Percentiles rank a stretch among this genome's conserved stretches.
Evolutionary conservation across 768 basidiomycete genomes (phyloP).

Genomic region (Tylopilus felleus): DNA sequence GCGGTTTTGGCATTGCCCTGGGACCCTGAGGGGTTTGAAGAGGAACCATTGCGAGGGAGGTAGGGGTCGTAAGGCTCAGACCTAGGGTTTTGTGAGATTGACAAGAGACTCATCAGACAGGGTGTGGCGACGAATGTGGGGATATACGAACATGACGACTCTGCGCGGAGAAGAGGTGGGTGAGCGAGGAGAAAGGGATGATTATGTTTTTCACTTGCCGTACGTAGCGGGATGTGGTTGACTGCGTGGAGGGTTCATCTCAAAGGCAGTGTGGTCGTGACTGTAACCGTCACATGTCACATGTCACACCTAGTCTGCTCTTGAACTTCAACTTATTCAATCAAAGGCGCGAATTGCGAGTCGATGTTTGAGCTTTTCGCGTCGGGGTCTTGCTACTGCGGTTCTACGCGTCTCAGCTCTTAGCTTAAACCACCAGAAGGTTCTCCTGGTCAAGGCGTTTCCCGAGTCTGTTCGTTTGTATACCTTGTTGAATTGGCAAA

Average conservation of each 20-base stretch:
- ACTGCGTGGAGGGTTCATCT: conserved; percentile 21
- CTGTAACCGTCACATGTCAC: conserved; percentile 24
- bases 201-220: conserved; percentile 18
- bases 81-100: conserved; percentile 45
- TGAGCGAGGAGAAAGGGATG: neutral
- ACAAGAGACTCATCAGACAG: conserved; percentile 6
- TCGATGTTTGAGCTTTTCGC: no score
- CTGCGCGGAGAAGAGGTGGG: conserved; percentile 1
- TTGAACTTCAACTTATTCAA: neutral
- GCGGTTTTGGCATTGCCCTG: conserved; percentile 79
- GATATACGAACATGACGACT: conserved; percentile 28
- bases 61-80: conserved; percentile 99
- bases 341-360: no score
- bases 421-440: no score
- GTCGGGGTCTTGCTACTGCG: no score
- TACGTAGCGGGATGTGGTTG: conserved; percentile 20
- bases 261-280: conserved; percentile 18
- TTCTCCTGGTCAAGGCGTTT: no score
- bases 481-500: no score
- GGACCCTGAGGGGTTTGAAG: conserved; percentile 48
- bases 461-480: no score
- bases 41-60: conserved; percentile 78
- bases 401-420: no score
- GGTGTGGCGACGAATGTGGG: neutral
- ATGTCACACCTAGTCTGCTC: neutral